Evolutionary conservation across 1,139 yeast species (phyloP).

Genomic region (Geotrichum histeridarum): DNA sequence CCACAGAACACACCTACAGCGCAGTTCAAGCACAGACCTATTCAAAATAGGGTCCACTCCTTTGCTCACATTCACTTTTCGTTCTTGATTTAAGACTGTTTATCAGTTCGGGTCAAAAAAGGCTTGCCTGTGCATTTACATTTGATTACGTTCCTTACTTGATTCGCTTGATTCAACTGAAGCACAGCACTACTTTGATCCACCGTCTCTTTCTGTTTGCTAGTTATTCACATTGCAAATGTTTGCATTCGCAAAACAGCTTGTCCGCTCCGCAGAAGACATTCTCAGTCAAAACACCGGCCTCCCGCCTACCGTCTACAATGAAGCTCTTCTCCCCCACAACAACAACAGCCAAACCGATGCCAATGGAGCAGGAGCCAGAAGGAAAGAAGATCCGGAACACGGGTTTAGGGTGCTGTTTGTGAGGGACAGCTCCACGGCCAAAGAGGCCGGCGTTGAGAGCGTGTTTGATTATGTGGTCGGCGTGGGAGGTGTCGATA

Average conservation of each 20-base stretch:
- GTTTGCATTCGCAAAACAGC: slow-evolving; percentile 85
- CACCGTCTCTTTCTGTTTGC: background rate
- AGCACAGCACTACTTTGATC: too few species aligned
- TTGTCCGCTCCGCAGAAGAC: slow-evolving; percentile 70
- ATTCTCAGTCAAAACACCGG: slow-evolving; percentile 34
- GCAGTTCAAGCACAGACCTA: too few species aligned
- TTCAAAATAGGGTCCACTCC: too few species aligned
- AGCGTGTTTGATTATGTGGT: slow-evolving; percentile 84
- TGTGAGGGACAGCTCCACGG: slow-evolving; percentile 44
- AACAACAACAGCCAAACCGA: background rate
- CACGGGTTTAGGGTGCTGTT: slow-evolving; percentile 54
- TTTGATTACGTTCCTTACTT: too few species aligned
- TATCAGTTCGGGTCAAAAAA: too few species aligned
- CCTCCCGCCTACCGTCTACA: slow-evolving; percentile 36
- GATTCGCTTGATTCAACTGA: too few species aligned
- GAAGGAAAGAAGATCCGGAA: slow-evolving; percentile 29
- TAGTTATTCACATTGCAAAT: slow-evolving; percentile 35
- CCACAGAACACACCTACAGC: too few species aligned
- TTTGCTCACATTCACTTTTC: too few species aligned
- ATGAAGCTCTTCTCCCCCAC: slow-evolving; percentile 17
- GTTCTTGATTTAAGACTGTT: too few species aligned
- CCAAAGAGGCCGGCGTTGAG: slow-evolving; percentile 53
- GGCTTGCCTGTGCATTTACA: too few species aligned
- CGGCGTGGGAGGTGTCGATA: slow-evolving; percentile 59
- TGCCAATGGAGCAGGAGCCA: slow-evolving; percentile 39